phyloP scores from a whole-genome alignment of 1,139 yeast genomes.

The Blastobotrys proliferans region DNA sequence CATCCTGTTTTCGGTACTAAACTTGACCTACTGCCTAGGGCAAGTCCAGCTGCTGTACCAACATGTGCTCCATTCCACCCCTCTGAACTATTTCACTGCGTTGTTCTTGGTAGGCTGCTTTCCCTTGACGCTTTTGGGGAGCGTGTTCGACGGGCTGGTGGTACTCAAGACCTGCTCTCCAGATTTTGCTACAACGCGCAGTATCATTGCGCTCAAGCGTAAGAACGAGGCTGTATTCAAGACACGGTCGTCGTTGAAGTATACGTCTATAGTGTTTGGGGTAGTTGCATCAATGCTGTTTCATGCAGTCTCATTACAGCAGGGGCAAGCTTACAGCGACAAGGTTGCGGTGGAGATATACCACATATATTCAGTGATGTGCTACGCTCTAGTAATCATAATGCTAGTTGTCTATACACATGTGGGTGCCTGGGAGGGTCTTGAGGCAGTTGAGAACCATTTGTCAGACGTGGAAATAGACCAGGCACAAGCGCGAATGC shows the following conservation, averaged over 20 bases:
- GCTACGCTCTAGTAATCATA: background rate
- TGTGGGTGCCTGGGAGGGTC: slow-evolving; percentile 8
- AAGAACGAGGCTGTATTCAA: slow-evolving; percentile 9
- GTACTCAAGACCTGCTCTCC: slow-evolving; percentile 10
- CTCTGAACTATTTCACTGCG: slow-evolving; percentile 2
- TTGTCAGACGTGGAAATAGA: background rate
- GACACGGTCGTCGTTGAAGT: slow-evolving; percentile 2
- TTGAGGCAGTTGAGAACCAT: background rate
- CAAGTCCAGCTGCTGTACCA: slow-evolving; percentile 4
- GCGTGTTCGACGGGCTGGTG: slow-evolving; percentile 7
- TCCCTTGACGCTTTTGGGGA: slow-evolving; percentile 8
- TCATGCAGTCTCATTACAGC: slow-evolving; percentile 6
- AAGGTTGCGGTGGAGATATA: slow-evolving; percentile 4
- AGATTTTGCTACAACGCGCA: slow-evolving; percentile 4
- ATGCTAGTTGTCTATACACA: background rate
- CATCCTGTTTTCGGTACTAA: slow-evolving; percentile 2
- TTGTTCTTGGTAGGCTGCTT: slow-evolving; percentile 6
- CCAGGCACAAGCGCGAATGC: background rate
- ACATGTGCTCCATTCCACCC: slow-evolving; percentile 4
- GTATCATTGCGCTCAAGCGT: slow-evolving; percentile 3
- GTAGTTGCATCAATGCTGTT: slow-evolving; percentile 7
- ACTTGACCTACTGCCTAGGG: slow-evolving; percentile 1
- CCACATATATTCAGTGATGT: slow-evolving; percentile 6
- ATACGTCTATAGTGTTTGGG: background rate
- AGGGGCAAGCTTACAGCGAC: background rate